A percentile compares a stretch with the other conserved stretches of the same genome.
Evolutionary conservation across 352 stramenopile genomes (phyloP).

Genomic region (Phytophthora pinifolia): DNA sequence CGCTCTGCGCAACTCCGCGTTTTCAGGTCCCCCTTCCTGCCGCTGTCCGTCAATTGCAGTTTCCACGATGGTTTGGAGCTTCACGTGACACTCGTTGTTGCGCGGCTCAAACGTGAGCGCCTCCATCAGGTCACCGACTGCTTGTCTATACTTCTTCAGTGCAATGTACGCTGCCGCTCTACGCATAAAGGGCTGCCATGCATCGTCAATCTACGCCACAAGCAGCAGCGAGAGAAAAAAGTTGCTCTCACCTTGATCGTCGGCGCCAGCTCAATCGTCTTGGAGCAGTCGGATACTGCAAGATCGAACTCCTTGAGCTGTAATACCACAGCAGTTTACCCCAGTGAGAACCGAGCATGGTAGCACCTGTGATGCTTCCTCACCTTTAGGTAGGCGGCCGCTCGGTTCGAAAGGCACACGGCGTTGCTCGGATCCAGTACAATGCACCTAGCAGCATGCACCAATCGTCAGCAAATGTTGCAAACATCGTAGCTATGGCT

Average conservation of each 20-base stretch:
- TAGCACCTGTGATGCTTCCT: background rate
- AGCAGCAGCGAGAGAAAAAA: background rate
- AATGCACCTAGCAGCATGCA: conserved; percentile 38
- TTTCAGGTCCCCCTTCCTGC: background rate
- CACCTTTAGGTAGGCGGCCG: conserved; percentile 65
- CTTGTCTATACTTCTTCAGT: conserved; percentile 20
- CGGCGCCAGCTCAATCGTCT: conserved; percentile 39
- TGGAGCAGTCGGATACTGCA: conserved; percentile 48
- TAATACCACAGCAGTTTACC: conserved; percentile 5
- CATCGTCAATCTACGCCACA: conserved; percentile 1
- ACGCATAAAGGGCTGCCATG: conserved; percentile 51
- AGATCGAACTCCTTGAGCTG: conserved; percentile 43
- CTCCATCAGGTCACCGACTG: conserved; percentile 43
- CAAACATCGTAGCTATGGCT: background rate
- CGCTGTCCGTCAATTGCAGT: conserved; percentile 1
- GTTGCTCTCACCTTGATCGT: conserved; percentile 55
- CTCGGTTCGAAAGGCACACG: conserved; percentile 65
- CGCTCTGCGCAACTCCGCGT: conserved; percentile 19
- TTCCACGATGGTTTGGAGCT: conserved; percentile 40
- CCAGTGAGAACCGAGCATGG: background rate
- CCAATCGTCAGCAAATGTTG: conserved; percentile 5
- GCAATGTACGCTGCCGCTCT: conserved; percentile 47
- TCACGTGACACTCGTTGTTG: conserved; percentile 53
- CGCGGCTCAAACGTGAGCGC: conserved; percentile 47
- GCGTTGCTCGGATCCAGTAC: conserved; percentile 40